Evolutionary conservation across 208 protist species (phyloP), one percentile per base, ranked within the genome.

Genomic region (Tetramitus jugosus): DNA sequence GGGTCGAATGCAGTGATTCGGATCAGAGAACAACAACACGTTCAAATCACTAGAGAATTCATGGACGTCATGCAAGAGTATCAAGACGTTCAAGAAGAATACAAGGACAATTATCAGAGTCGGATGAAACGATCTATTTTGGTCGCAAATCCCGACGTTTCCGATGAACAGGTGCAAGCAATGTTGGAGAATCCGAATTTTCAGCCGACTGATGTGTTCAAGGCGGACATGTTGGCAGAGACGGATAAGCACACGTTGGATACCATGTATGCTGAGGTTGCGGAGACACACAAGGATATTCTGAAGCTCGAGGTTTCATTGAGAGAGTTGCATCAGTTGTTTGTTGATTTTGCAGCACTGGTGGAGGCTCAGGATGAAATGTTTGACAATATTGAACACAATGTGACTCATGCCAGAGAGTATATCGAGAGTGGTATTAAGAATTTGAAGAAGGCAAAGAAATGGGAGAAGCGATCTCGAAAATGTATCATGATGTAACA

Each of bases 301-400:
- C 29, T 52, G 53, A 13, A 61, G 40, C 29, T 77, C 3, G 74
- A 77, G 26, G 4, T 23, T 13, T 35, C 29, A 26, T 29, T 77
- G 26, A 69, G 39, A 56, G 33, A 77, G 39, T 39, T 77, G 7
- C 42, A 77, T n/a, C 26, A 49, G 13, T 35, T 77, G 42, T 77
- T 77, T 77, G 29, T 77, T 10, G 46, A 60, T 53, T 56, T 77
- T 29, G 74, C 74, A 6, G 3, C 26, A 17, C 39, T 77, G 20
- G 49, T 77, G 8, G 49, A 37, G 39, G n/a, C 49, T 39, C 74
- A 77, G 53, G 60, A 67, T 56, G 74, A 77, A 35, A 52, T 77
- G 35, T 17, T 77, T 4, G 74, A 77, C 23, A 77, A 77, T 69
- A 53, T 77, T 77, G 74, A 53, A 77, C 26, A 77, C 26, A 77